A percentile compares a stretch with the other conserved stretches of the same genome.
Evolutionary conservation across 1,284 basidiomycete species (phyloP).

Genomic region (Trichosporon faecale): DNA sequence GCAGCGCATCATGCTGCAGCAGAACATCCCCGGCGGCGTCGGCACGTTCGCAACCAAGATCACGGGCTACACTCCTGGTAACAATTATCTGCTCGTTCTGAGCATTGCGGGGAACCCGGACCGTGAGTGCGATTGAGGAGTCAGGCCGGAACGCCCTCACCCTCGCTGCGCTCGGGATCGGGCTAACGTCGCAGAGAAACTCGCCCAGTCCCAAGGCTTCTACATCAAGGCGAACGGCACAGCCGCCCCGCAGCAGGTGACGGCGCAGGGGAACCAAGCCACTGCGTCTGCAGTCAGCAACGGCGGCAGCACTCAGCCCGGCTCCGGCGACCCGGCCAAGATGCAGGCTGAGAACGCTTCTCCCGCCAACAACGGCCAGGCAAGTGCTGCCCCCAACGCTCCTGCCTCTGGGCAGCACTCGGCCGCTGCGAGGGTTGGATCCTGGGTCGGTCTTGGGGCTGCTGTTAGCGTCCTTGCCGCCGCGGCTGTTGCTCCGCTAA

Average conservation of each 20-base stretch:
- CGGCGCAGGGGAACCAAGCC: not conserved
- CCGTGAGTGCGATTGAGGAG: constrained; percentile 8
- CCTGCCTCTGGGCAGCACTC: not conserved
- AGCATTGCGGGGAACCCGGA: constrained; percentile 14
- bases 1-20: constrained; percentile 13
- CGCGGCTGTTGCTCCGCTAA: not conserved
- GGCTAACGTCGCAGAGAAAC: constrained; percentile 94
- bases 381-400: not conserved
- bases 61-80: constrained; percentile 13
- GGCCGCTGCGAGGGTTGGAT: not conserved
- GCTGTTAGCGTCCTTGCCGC: not conserved
- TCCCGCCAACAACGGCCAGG: not conserved
- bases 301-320: not conserved
- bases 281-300: not conserved
- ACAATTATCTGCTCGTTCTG: constrained; percentile 17
- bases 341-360: not conserved
- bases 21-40: constrained; percentile 19
- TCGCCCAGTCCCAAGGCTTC: constrained; percentile 53
- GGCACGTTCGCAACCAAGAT: constrained; percentile 11
- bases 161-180: not conserved
- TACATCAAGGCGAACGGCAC: constrained; percentile 22
- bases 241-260: constrained; percentile 14
- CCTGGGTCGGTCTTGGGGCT: not conserved
- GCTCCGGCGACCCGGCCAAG: not conserved
- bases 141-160: no score